phyloP scores from a whole-genome alignment of 2,329 filamentous ascomycete genomes.

The Diaporthe citriasiana region DNA sequence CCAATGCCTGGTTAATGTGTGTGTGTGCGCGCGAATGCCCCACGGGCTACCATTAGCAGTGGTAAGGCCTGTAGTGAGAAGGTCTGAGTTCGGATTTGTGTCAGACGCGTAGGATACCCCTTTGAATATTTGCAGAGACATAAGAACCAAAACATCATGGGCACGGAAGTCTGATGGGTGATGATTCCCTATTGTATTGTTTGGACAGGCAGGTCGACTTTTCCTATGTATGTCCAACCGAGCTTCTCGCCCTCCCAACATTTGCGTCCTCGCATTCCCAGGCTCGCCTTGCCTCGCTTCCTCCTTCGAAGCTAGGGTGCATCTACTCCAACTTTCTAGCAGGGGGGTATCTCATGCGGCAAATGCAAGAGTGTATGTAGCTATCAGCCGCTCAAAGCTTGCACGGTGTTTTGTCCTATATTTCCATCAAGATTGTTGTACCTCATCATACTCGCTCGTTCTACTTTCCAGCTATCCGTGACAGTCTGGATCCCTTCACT shows the following conservation, averaged over 20 bases:
- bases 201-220: constrained; percentile 4
- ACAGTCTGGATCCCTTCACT: constrained; percentile 63
- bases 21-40: background rate
- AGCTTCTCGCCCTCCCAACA: background rate
- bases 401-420: constrained; percentile 16
- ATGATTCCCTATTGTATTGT: background rate
- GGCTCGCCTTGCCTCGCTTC: background rate
- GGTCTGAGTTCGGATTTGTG: background rate
- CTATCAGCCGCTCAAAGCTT: constrained; percentile 38
- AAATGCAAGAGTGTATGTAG: constrained; percentile 42
- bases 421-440: constrained; percentile 1
- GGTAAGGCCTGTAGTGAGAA: background rate
- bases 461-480: constrained; percentile 47
- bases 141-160: background rate
- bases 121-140: background rate
- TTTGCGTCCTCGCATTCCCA: constrained; percentile 10
- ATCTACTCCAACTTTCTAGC: constrained; percentile 34
- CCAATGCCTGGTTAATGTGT: background rate
- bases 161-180: background rate
- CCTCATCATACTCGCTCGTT: constrained; percentile 40
- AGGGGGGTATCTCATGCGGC: constrained; percentile 43
- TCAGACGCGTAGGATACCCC: constrained; percentile 3
- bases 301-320: constrained; percentile 11
- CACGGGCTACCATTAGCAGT: background rate
- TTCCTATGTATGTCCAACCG: constrained; percentile 1